These are phyloP conservation scores for Brasilioporus rufonigricans DNA, from an alignment of 768 basidiomycete genomes.

Conservation along the genomic window DNA sequence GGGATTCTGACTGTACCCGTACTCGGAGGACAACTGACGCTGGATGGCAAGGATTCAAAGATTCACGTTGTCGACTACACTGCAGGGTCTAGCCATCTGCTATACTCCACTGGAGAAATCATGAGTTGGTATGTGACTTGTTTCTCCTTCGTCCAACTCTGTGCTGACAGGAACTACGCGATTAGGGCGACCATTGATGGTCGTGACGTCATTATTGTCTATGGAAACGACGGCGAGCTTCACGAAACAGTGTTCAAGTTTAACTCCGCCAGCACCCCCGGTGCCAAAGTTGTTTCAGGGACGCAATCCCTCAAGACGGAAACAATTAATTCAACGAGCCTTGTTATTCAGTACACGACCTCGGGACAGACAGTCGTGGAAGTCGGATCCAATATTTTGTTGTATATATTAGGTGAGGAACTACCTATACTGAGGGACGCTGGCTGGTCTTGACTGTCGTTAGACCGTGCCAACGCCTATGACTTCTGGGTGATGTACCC, in stretches of 20 bases:
- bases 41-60: constrained; percentile 55
- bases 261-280: constrained; percentile 22
- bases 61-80: constrained; percentile 49
- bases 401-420: constrained; percentile 45
- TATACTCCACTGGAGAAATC: constrained; percentile 51
- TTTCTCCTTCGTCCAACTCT: neutral
- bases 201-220: constrained; percentile 46
- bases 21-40: constrained; percentile 40
- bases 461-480: constrained; percentile 49
- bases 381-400: constrained; percentile 36
- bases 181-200: constrained; percentile 47
- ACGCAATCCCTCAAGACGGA: constrained; percentile 35
- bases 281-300: constrained; percentile 20
- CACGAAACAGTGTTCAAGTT: constrained; percentile 51
- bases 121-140: constrained; percentile 42
- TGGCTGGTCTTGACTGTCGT: neutral
- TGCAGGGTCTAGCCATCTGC: constrained; percentile 41
- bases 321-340: constrained; percentile 31
- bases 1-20: constrained; percentile 43
- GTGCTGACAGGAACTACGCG: neutral
- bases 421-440: neutral
- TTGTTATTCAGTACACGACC: constrained; percentile 46
- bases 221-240: constrained; percentile 46
- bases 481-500: constrained; percentile 49
- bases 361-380: constrained; percentile 46